Evolutionary conservation across 2,329 filamentous ascomycete genomes (phyloP), one percentile per base, ranked within the genome.

Genomic region (Pseudocercospora ulei): DNA sequence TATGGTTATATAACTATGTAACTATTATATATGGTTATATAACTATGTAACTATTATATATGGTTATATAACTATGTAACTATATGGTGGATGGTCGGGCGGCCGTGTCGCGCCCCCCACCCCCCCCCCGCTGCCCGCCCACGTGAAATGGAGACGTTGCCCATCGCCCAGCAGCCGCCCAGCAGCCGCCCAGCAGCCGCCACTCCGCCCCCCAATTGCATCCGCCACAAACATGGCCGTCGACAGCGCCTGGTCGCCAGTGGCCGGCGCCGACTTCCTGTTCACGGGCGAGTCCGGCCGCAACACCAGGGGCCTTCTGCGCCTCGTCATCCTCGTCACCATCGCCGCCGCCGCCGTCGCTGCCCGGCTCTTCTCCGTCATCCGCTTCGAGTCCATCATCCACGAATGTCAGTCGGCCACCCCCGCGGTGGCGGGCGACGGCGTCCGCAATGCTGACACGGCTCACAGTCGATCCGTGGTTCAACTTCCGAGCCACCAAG

Each of bases 351-450:
- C 90, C 47, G 86, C 88, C 52, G 76, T 96, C 59, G 77, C 87
- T 52, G 94, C 87, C 65, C 84, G 90, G 65, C 72, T 98, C 53
- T 98, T 98, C 73, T 95, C 86, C 58, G 90, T 98, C 52, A 96
- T 98, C 66, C 82, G 90, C 53, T 98, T 98, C 62, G 90, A 98
- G 69, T 94, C 85, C 68, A 98, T 98, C 60, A 98, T 98, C 59
- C 90, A 98, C 73, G 90, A 98, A 73, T 98, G 90, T 95, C 63
- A 66, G 86, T 80, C 25, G 16, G 38, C 48, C 39, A 23, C 11
- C 20, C 34, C 38, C 20, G 7, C 22, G 47, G 39, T 22, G 22
- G 8, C 11, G 33, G n/a, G 19, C 7, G 19, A 12, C 8, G 17
- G 31, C 14, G 27, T 17, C 20, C 28, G 11, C 17, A 19, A 26